These are phyloP conservation scores for Ceratorhiza oryzae-sativae DNA, from an alignment of 1,284 basidiomycete genomes.

Conservation along the genomic window DNA sequence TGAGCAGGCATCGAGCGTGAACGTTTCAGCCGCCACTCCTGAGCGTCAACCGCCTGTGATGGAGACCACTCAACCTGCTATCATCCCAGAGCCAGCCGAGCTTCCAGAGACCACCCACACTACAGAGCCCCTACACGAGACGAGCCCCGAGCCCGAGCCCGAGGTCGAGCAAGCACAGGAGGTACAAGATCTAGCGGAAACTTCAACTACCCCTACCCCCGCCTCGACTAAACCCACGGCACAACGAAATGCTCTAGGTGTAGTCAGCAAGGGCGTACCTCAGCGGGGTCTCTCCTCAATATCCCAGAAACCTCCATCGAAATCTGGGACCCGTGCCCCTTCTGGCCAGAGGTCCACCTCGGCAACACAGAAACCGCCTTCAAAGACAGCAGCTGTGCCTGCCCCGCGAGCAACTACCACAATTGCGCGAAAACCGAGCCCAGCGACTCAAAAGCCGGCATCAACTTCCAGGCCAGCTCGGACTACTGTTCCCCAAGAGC, in stretches of 20 bases:
- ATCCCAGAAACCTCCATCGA: constrained; percentile 5
- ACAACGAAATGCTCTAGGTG: constrained; percentile 6
- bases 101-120: neutral
- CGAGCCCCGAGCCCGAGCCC: neutral
- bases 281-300: neutral
- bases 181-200: neutral
- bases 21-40: neutral
- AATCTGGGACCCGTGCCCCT: neutral
- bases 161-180: neutral
- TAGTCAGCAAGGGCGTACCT: neutral
- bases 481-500: neutral
- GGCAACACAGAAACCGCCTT: constrained; percentile 3
- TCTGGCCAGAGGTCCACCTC: neutral
- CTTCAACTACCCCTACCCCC: neutral
- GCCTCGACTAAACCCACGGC: neutral
- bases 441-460: constrained; percentile 15
- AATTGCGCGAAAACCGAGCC: neutral
- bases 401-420: neutral
- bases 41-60: neutral
- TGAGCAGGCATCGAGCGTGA: neutral
- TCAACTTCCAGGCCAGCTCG: neutral
- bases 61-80: neutral
- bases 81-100: neutral
- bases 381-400: neutral
- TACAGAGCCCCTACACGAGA: neutral